A percentile compares a stretch with the other conserved stretches of the same genome.
phyloP scores from a whole-genome alignment of 2,329 filamentous ascomycete genomes.

The Alternaria sp. region DNA sequence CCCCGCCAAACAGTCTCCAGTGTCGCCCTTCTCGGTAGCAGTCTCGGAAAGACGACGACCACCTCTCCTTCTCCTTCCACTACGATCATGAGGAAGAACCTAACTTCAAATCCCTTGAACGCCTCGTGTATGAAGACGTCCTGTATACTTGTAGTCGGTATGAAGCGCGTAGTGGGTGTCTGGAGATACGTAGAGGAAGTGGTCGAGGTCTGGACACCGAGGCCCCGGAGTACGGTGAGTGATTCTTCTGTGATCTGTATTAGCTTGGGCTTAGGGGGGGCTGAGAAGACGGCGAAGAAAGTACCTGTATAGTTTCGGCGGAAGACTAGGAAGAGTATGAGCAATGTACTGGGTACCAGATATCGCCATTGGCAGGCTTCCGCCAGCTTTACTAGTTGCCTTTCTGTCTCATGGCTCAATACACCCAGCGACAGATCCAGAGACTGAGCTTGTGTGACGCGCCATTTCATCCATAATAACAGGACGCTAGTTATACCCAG shows the following conservation, averaged over 20 bases:
- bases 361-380: constrained; percentile 52
- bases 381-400: constrained; percentile 42
- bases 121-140: constrained; percentile 96
- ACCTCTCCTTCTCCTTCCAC: constrained; percentile 87
- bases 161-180: constrained; percentile 71
- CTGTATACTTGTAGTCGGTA: constrained; percentile 89
- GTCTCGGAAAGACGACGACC: constrained; percentile 90
- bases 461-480: constrained; percentile 40
- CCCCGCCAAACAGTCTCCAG: constrained; percentile 92
- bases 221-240: constrained; percentile 82
- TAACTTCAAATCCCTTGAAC: constrained; percentile 88
- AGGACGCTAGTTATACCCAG: constrained; percentile 52
- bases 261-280: not conserved
- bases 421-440: constrained; percentile 7
- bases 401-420: constrained; percentile 10
- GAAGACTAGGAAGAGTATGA: constrained; percentile 54
- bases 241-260: constrained; percentile 70
- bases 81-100: constrained; percentile 87
- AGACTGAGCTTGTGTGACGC: constrained; percentile 6
- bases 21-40: constrained; percentile 75
- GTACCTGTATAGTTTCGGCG: constrained; percentile 60
- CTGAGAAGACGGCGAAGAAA: constrained; percentile 4
- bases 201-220: constrained; percentile 88
- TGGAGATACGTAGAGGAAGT: constrained; percentile 72
- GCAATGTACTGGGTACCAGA: constrained; percentile 47